These are phyloP conservation scores for Oropetium thomaeum DNA, from an alignment of 176 grass and related monocot species.

Conservation along the genomic window DNA sequence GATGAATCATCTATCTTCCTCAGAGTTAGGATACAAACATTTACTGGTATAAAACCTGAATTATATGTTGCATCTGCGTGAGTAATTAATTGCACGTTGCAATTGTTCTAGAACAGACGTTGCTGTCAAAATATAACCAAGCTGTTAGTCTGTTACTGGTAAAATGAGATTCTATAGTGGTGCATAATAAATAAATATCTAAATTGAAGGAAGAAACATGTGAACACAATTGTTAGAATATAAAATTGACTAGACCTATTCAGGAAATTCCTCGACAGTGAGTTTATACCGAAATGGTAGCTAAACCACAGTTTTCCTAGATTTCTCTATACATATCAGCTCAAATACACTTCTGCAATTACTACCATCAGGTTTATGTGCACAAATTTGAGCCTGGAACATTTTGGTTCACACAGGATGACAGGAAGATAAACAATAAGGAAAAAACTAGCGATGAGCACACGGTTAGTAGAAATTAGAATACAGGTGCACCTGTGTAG, in stretches of 20 bases:
- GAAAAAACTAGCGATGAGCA: not conserved
- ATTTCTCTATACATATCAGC: not conserved
- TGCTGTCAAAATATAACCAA: not conserved
- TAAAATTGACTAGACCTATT: not conserved
- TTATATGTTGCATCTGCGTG: not conserved
- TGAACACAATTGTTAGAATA: not conserved
- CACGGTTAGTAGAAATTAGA: not conserved
- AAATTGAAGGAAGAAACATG: not conserved
- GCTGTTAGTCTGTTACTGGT: not conserved
- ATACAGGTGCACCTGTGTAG: slow-evolving; percentile 57
- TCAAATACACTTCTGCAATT: not conserved
- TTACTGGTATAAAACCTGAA: not conserved
- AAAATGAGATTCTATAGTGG: not conserved
- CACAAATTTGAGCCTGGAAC: not conserved
- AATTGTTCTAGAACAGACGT: not conserved
- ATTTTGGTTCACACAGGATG: not conserved
- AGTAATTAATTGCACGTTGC: not conserved
- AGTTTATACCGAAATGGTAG: not conserved
- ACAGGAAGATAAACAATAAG: not conserved
- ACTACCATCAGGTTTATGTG: not conserved
- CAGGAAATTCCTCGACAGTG: not conserved
- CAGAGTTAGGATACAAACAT: not conserved
- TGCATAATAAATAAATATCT: not conserved
- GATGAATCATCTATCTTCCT: not conserved
- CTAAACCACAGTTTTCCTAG: not conserved